Percentiles rank a stretch among this genome's conserved stretches.
Conservation (phyloP, 169 alveolate species). For the Eimeria zaria region DNA sequence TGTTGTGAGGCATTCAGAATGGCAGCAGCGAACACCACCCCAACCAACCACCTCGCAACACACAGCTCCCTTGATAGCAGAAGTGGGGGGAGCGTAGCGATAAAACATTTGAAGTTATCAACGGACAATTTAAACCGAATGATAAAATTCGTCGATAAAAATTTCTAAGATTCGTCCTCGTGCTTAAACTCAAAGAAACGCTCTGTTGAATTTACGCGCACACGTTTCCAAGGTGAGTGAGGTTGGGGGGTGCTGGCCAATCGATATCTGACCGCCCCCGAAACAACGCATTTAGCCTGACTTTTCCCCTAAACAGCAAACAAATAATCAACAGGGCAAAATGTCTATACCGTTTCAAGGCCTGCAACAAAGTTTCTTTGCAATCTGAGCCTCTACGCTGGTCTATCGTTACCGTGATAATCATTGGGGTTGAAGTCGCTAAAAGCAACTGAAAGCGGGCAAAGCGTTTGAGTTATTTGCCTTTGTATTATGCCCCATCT, state of each 20-base stretch:
- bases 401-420: not conserved
- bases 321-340: not conserved
- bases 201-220: not conserved
- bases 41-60: not conserved
- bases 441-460: too few species aligned
- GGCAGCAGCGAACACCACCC: constrained; percentile 19
- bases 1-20: not conserved
- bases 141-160: not conserved
- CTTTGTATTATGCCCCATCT: too few species aligned
- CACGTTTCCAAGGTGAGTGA: not conserved
- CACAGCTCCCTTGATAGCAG: not conserved
- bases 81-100: not conserved
- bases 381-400: not conserved
- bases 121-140: not conserved
- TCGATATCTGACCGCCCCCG: not conserved
- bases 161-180: not conserved
- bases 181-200: not conserved
- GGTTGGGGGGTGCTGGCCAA: constrained; percentile 13
- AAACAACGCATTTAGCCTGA: not conserved
- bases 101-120: not conserved
- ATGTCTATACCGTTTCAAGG: not conserved
- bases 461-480: too few species aligned
- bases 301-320: not conserved
- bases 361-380: not conserved
- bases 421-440: too few species aligned